Evolutionary conservation across 2,329 filamentous ascomycete genomes (phyloP), one percentile per base, ranked within the genome.

Genomic region (Phoma herbarum): DNA sequence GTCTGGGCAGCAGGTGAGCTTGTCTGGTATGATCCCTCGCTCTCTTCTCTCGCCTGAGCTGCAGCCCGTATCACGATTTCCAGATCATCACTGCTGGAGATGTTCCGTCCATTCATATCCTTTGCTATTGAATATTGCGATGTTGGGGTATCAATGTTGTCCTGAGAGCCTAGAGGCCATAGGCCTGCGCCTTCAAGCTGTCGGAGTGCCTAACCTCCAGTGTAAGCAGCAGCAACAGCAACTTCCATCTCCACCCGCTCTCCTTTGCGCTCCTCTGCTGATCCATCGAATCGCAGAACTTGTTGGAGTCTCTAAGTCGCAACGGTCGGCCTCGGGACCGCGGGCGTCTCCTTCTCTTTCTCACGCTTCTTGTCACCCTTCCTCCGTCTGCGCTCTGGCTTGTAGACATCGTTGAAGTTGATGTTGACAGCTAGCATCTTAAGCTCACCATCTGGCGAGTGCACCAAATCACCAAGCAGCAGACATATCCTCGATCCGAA

Each of bases 361-460:
- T 74, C 70, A 2, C 61, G 59, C 52, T 68, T 69, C 62, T 70
- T 71, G 12, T 68, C 69, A 3, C 60, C 61, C 45, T 74, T 70
- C 58, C 84, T 79, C 78, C 88, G 88, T 75, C 88, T 85, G 69
- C 88, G 84, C 43, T 88, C 86, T 14, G 92, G 91, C 77, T 91
- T 86, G 77, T 98, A 98, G 25, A 96, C 91, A 75, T 98, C 94
- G 78, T 99, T 99, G 79, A 98, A 99, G 79, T 98, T 99, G 92
- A 99, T 98, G 39, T 95, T 91, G 45, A 98, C 93, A 37, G 92
- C 95, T 65, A 99, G 80, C 82, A 98, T 98, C 53, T 94, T 85
- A 88, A 99, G 92, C 76, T 99, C 95, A 50, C 93, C 89, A 75
- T 99, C 95, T 0, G 93, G 90, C 78, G 98, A 94, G 78, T 96